Evolutionary conservation across 1,139 yeast species (phyloP).

Genomic region (Kodamaea derodonti): DNA sequence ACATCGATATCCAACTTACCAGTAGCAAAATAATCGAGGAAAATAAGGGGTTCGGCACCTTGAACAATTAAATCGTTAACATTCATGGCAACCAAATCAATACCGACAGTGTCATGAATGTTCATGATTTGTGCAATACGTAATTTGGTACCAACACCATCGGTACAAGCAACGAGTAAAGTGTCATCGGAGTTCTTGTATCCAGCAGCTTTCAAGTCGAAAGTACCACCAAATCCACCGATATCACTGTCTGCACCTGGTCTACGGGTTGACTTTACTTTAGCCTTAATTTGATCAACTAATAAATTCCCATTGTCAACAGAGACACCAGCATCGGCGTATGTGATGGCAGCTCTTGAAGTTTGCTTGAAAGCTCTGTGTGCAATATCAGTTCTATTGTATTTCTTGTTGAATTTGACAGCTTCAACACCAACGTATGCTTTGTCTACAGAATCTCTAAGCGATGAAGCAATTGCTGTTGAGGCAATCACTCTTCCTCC

Average conservation of each 20-base stretch:
- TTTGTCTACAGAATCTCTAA: constrained; percentile 75
- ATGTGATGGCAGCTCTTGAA: constrained; percentile 50
- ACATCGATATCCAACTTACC: constrained; percentile 82
- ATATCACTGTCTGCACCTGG: constrained; percentile 97
- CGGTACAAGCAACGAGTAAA: constrained; percentile 93
- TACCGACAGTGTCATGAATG: constrained; percentile 94
- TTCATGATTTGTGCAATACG: constrained; percentile 88
- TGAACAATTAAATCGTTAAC: constrained; percentile 96
- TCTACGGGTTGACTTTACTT: constrained; percentile 92
- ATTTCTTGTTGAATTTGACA: constrained; percentile 69
- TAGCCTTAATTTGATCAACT: constrained; percentile 84
- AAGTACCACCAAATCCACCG: constrained; percentile 98
- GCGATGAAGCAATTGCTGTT: constrained; percentile 74
- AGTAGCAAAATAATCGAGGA: constrained; percentile 94
- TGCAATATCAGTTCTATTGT: constrained; percentile 90
- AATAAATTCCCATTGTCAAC: constrained; percentile 91
- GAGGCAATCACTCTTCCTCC: constrained; percentile 98
- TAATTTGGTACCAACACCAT: constrained; percentile 98
- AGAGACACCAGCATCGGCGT: constrained; percentile 94
- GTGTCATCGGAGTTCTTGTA: constrained; percentile 68
- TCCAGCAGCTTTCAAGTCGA: constrained; percentile 87
- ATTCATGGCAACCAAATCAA: constrained; percentile 98
- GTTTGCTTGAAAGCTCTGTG: constrained; percentile 82
- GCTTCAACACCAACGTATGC: constrained; percentile 84
- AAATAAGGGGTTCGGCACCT: constrained; percentile 97